Evolutionary conservation across 345 rosid genomes (phyloP), one percentile per base, ranked within the genome.

Genomic region (Populus simonii): DNA sequence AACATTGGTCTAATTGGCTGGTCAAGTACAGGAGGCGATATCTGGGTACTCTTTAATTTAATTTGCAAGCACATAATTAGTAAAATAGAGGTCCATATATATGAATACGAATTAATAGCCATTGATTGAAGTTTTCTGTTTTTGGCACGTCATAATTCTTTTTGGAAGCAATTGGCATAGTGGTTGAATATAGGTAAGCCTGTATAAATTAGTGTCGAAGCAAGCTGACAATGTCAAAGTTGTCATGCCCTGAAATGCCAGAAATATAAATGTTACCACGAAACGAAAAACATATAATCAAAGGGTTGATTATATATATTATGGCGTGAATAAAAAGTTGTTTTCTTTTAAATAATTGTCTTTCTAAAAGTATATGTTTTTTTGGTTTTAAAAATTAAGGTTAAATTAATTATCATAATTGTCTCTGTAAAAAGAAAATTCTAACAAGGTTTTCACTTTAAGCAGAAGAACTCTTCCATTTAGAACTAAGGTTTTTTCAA

Each of bases 161-260:
- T 7, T 3, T 10, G 22, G 27, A 13, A n/a, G 8, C 35, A 70
- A 13, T 25, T 76, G 36, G 5, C 29, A 61, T 20, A 35, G 63
- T 45, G 4, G 55, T 71, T 35, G 33, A 2, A 71, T 18, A 71
- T 18, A 39, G 3, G 33, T 31, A 27, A 57, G 20, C 22, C 61
- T 33, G 33, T 43, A 55, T 49, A 69, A 29, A 27, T 65, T 59
- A 69, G 68, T 71, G 29, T 70, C 62, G 68, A 68, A 36, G 25
- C 23, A 77, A 66, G 70, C 82, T 68, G 83, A 80, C 67, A 68
- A 68, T 49, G 53, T 74, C 80, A 51, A 79, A 74, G 81, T 62
- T 73, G 79, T 79, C 80, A 68, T 33, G 53, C 76, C 72, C 74
- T 67, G 55, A 73, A 66, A 72, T 53, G 45, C 75, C 29, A 77